These are phyloP conservation scores for Lactarius trivialis DNA, from an alignment of 768 basidiomycete species.

Conservation along the genomic window DNA sequence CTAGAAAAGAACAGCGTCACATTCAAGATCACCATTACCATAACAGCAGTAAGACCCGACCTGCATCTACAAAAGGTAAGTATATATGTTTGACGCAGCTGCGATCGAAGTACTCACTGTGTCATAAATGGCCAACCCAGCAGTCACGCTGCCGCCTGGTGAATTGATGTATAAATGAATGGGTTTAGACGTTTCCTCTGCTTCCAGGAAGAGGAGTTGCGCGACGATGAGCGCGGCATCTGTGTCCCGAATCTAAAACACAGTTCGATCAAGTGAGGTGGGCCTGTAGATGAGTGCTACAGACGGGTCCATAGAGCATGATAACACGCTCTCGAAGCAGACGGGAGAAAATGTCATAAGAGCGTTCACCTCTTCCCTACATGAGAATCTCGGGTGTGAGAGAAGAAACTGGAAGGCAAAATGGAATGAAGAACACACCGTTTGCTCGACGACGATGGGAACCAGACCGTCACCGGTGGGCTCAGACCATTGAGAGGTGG, in stretches of 20 bases:
- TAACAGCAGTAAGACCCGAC: constrained; percentile 45
- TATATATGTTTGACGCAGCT: neutral
- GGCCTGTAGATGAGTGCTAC: constrained; percentile 26
- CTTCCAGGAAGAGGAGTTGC: constrained; percentile 91
- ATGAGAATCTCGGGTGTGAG: constrained; percentile 5
- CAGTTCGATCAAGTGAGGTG: neutral
- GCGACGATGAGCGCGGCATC: constrained; percentile 85
- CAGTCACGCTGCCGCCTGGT: constrained; percentile 93
- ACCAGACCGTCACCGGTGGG: constrained; percentile 56
- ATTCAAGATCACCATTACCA: neutral
- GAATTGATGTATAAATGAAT: constrained; percentile 98
- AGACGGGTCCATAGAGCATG: constrained; percentile 88
- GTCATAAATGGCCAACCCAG: constrained; percentile 95
- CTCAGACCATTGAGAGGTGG: constrained; percentile 35
- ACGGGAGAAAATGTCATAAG: constrained; percentile 95
- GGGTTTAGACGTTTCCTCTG: constrained; percentile 89
- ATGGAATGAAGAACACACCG: constrained; percentile 40
- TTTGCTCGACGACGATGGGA: constrained; percentile 91
- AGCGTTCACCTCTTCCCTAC: constrained; percentile 79
- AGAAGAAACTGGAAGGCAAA: constrained; percentile 6
- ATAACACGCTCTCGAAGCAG: constrained; percentile 90
- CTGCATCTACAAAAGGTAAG: constrained; percentile 32
- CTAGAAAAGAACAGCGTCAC: constrained; percentile 26
- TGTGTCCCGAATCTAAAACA: constrained; percentile 75
- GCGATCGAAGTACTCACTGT: constrained; percentile 52